These are phyloP conservation scores for Ophiostoma ips DNA, from an alignment of 2,329 filamentous ascomycete species.

Conservation along the genomic window DNA sequence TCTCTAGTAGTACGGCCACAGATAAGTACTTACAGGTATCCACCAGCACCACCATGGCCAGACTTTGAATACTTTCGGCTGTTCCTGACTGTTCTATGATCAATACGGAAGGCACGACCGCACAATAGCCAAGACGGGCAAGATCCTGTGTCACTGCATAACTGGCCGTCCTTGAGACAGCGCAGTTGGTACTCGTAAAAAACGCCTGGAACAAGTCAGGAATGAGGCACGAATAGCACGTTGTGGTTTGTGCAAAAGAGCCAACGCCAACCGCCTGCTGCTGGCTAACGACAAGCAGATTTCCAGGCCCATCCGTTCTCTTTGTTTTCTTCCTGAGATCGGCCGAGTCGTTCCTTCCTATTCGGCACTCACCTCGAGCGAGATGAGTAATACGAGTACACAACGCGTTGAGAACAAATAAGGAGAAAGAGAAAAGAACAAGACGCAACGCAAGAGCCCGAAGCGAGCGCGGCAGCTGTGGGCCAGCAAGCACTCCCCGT, in stretches of 20 bases:
- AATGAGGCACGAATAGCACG: too few species aligned
- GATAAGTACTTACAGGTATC: neutral
- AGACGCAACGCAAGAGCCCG: neutral
- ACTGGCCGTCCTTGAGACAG: neutral
- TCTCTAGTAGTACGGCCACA: neutral
- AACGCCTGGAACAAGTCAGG: too few species aligned
- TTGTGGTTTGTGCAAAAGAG: too few species aligned
- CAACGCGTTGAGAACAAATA: too few species aligned
- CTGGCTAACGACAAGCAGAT: too few species aligned
- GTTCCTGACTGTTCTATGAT: conserved; percentile 6
- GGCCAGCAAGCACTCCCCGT: neutral
- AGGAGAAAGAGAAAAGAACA: too few species aligned
- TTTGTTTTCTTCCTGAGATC: too few species aligned
- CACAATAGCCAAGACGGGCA: conserved; percentile 4
- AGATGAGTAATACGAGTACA: too few species aligned
- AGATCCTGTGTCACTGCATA: conserved; percentile 8
- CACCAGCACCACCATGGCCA: neutral
- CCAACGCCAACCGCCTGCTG: too few species aligned
- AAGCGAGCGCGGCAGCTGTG: neutral
- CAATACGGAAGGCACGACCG: conserved; percentile 8
- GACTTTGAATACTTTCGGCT: conserved; percentile 1
- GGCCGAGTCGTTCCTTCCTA: too few species aligned
- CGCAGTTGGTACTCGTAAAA: neutral
- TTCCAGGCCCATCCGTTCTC: too few species aligned
- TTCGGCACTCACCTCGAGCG: too few species aligned